These are phyloP conservation scores for Primulina eburnea DNA, from an alignment of 257 asterid species.

Conservation along the genomic window DNA sequence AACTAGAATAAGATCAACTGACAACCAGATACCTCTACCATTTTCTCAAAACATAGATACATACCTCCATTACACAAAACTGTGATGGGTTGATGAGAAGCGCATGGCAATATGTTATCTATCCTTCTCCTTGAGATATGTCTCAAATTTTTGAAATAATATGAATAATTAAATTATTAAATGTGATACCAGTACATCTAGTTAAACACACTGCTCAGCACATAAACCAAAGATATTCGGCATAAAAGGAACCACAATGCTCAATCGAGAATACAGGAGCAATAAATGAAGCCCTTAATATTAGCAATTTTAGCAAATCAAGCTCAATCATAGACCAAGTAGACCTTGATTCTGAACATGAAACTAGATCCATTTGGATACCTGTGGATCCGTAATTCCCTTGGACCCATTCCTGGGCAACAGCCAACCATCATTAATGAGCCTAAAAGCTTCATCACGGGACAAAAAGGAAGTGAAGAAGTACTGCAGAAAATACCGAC, in stretches of 20 bases:
- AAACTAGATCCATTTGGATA: conserved; percentile 23
- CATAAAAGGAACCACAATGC: conserved; percentile 13
- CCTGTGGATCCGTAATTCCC: conserved; percentile 62
- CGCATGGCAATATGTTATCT: background rate
- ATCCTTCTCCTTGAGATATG: background rate
- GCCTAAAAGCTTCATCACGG: conserved; percentile 99
- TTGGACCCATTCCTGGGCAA: conserved; percentile 44
- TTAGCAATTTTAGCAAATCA: conserved; percentile 22
- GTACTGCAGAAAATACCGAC: conserved; percentile 53
- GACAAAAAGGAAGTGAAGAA: conserved; percentile 91
- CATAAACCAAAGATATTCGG: background rate
- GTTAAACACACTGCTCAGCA: background rate
- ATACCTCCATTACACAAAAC: background rate
- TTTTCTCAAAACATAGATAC: too few species aligned
- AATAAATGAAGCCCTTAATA: conserved; percentile 1
- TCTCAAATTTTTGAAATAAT: background rate
- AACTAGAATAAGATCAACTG: background rate
- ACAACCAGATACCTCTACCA: background rate
- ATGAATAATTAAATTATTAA: too few species aligned
- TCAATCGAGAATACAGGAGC: conserved; percentile 12
- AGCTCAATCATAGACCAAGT: conserved; percentile 23
- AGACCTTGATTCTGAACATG: conserved; percentile 13
- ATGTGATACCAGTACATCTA: background rate
- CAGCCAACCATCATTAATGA: conserved; percentile 84
- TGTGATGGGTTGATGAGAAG: background rate